A percentile compares a stretch with the other conserved stretches of the same genome.
Conservation (phyloP, 495 filamentous ascomycete genomes). For the Lepraria neglecta region DNA sequence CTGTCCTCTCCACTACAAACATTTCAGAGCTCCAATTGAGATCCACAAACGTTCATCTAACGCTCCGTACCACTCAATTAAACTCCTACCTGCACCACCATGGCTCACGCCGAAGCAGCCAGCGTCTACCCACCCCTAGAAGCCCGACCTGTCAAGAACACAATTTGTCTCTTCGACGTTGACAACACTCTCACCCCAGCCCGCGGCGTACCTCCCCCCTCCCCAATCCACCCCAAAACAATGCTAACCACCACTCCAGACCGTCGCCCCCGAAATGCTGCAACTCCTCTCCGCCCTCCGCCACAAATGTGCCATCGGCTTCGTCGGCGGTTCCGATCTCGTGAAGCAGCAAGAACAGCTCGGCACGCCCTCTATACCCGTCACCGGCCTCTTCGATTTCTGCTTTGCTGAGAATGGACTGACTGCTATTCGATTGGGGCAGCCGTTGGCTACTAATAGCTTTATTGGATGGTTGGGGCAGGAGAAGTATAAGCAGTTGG, state of each 20-base stretch:
- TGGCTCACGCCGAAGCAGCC: slow-evolving; percentile 42
- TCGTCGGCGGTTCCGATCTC: slow-evolving; percentile 80
- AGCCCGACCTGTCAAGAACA: slow-evolving; percentile 78
- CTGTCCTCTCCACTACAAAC: background rate
- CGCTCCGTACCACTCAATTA: background rate
- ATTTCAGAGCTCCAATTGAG: too few species aligned
- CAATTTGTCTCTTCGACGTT: slow-evolving; percentile 89
- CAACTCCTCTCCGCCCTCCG: slow-evolving; percentile 69
- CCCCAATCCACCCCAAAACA: background rate
- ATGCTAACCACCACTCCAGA: slow-evolving; percentile 37
- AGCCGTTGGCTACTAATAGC: slow-evolving; percentile 60
- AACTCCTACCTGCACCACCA: slow-evolving; percentile 16
- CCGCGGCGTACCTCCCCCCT: slow-evolving; percentile 49
- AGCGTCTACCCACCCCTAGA: slow-evolving; percentile 65
- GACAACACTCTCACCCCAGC: slow-evolving; percentile 81
- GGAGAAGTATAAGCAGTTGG: slow-evolving; percentile 82
- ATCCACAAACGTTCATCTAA: background rate
- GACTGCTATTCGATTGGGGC: slow-evolving; percentile 76
- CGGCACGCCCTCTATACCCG: slow-evolving; percentile 54
- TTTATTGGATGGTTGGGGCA: slow-evolving; percentile 95
- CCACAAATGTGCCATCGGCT: slow-evolving; percentile 86
- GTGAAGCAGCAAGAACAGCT: slow-evolving; percentile 95
- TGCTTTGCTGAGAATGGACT: slow-evolving; percentile 95
- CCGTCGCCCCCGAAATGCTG: slow-evolving; percentile 73
- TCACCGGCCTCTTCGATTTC: slow-evolving; percentile 84